These are phyloP conservation scores for Baorangia bicolor DNA, from an alignment of 768 basidiomycete genomes.

Conservation along the genomic window DNA sequence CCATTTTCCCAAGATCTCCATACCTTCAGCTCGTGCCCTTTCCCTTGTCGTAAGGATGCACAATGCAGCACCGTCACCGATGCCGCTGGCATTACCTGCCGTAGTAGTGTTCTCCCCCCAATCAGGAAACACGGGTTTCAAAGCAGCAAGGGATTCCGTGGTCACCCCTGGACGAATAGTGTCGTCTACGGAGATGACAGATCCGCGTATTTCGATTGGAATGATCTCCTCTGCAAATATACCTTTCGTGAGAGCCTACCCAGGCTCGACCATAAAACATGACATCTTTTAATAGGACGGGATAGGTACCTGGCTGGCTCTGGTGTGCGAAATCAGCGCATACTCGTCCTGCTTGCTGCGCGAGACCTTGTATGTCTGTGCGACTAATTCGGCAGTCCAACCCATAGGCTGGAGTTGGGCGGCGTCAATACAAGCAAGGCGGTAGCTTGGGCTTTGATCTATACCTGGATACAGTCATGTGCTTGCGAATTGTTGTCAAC, in stretches of 20 bases:
- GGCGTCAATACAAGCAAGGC: background rate
- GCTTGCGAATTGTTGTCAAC: conserved; percentile 64
- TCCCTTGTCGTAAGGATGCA: conserved; percentile 80
- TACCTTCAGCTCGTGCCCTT: conserved; percentile 70
- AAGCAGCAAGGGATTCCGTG: conserved; percentile 64
- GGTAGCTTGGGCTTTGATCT: background rate
- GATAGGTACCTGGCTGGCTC: conserved; percentile 59
- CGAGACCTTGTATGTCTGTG: conserved; percentile 71
- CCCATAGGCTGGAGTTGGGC: conserved; percentile 71
- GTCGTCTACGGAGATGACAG: conserved; percentile 71
- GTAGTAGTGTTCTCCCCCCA: conserved; percentile 74
- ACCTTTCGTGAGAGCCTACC: conserved; percentile 63
- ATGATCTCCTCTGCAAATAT: conserved; percentile 88
- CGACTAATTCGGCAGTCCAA: conserved; percentile 93
- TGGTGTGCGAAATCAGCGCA: conserved; percentile 82
- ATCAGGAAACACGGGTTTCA: conserved; percentile 86
- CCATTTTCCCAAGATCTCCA: conserved; percentile 83
- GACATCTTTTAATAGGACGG: background rate
- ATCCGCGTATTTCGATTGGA: conserved; percentile 74
- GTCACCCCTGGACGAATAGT: conserved; percentile 87
- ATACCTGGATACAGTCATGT: conserved; percentile 69
- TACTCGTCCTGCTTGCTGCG: conserved; percentile 87
- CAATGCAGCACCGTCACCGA: conserved; percentile 91
- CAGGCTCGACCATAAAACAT: background rate
- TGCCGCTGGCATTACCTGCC: conserved; percentile 82